phyloP scores from a whole-genome alignment of 108 stramenopile species.

The Cyclotella sp. region DNA sequence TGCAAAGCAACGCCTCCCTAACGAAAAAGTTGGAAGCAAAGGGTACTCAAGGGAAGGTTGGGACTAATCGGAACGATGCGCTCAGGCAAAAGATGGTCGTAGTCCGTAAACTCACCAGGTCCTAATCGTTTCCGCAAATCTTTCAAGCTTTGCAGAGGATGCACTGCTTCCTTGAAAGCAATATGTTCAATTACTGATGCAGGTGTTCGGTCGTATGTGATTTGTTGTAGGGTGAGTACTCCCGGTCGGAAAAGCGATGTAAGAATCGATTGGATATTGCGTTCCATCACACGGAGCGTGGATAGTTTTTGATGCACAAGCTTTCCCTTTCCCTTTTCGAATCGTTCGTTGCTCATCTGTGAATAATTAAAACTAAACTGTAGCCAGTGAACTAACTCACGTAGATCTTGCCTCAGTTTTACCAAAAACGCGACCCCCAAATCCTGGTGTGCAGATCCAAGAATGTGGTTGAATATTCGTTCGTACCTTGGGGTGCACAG shows the following conservation, averaged over 20 bases:
- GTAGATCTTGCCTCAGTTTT: conserved; percentile 63
- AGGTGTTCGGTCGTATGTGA: conserved; percentile 87
- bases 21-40: no score
- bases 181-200: conserved; percentile 91
- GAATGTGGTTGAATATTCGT: conserved; percentile 52
- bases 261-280: conserved; percentile 42
- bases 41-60: no score
- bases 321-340: conserved; percentile 9
- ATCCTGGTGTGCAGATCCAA: conserved; percentile 59
- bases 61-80: no score
- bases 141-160: conserved; percentile 83
- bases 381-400: conserved; percentile 38
- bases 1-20: conserved; percentile 82
- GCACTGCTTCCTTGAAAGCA: conserved; percentile 90
- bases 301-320: conserved; percentile 11
- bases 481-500: conserved; percentile 69
- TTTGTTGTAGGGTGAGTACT: conserved; percentile 61
- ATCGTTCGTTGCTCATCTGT: neutral
- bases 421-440: conserved; percentile 68
- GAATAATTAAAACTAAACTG: conserved; percentile 27
- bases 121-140: conserved; percentile 86
- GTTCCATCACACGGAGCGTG: conserved; percentile 29
- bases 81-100: no score
- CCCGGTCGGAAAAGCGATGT: conserved; percentile 52
- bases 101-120: conserved; percentile 15